These are phyloP conservation scores for Petunia hybrid DNA, from an alignment of 305 asterid species.

Conservation along the genomic window DNA sequence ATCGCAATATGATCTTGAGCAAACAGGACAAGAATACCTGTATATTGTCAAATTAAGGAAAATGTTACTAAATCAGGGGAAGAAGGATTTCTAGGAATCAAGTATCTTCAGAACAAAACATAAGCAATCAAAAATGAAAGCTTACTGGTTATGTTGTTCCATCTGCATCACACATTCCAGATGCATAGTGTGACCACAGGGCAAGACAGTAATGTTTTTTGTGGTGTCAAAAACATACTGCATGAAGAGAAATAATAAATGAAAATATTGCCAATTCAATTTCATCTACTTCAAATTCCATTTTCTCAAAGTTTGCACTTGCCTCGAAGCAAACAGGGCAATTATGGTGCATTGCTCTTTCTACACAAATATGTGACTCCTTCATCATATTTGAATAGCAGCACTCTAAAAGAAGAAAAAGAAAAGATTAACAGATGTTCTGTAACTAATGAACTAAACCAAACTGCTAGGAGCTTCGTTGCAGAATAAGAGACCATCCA, in stretches of 20 bases:
- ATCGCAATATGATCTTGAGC: conserved; percentile 72
- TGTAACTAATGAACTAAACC: neutral
- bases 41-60: neutral
- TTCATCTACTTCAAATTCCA: neutral
- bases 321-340: conserved; percentile 90
- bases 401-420: conserved; percentile 55
- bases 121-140: neutral
- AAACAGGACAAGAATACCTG: conserved; percentile 85
- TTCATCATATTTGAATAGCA: conserved; percentile 70
- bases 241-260: neutral
- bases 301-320: neutral
- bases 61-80: neutral
- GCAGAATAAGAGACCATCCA: neutral
- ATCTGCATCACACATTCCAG: conserved; percentile 75
- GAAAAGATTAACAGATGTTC: neutral
- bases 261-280: neutral
- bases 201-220: conserved; percentile 64
- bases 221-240: conserved; percentile 80
- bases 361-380: conserved; percentile 71
- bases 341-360: conserved; percentile 88
- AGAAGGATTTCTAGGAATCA: neutral
- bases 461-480: neutral
- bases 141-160: conserved; percentile 74
- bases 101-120: neutral
- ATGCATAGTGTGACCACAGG: conserved; percentile 80